A percentile compares a stretch with the other conserved stretches of the same genome.
Evolutionary conservation across 176 grass and related monocot genomes (phyloP).

Genomic region (Cenchrus americanus): DNA sequence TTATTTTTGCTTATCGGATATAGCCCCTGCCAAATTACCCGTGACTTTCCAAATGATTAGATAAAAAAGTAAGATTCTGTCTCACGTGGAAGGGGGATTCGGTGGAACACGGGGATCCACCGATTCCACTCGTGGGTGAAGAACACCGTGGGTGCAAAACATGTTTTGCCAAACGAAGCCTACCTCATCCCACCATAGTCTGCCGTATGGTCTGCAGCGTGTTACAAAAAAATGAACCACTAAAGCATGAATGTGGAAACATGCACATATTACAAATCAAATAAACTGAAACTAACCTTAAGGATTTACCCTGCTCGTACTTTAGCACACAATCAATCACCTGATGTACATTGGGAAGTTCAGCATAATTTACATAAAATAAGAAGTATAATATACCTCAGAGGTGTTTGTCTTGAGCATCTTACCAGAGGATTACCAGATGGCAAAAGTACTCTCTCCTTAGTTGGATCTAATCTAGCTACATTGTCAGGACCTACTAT

Average conservation of each 20-base stretch:
- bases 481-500: conserved; percentile 75
- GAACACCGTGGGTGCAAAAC: no score
- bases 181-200: conserved; percentile 95
- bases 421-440: conserved; percentile 81
- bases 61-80: no score
- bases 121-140: no score
- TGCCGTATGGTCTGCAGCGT: conserved; percentile 68
- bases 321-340: conserved; percentile 71
- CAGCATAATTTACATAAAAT: conserved; percentile 19
- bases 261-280: not conserved
- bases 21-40: no score
- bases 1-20: no score
- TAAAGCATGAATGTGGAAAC: conserved; percentile 25
- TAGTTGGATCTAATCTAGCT: conserved; percentile 84
- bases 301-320: conserved; percentile 73
- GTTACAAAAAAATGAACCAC: conserved; percentile 20
- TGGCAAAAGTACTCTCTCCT: conserved; percentile 72
- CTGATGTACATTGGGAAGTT: conserved; percentile 52
- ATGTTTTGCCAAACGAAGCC: no score
- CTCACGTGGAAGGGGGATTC: no score
- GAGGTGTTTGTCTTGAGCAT: not conserved
- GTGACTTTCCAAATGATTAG: no score
- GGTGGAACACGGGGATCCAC: no score
- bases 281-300: conserved; percentile 57
- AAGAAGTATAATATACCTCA: conserved; percentile 9